Evolutionary conservation across 108 stramenopile genomes (phyloP).

Genomic region (Nitzschia sp.): DNA sequence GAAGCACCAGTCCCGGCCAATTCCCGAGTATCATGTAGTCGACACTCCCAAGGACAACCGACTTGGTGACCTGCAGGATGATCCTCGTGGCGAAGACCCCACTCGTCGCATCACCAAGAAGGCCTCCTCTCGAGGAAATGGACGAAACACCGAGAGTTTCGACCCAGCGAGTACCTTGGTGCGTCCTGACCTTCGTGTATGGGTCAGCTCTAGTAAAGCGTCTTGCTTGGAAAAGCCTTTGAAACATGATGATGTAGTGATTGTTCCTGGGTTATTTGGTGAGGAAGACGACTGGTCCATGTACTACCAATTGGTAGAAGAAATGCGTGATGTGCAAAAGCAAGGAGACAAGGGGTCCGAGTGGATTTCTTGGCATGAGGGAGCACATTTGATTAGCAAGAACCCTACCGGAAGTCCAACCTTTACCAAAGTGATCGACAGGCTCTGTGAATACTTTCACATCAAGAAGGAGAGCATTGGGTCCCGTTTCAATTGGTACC

Average conservation of each 20-base stretch:
- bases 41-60: conserved; percentile 33
- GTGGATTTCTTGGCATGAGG: conserved; percentile 85
- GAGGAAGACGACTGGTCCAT: conserved; percentile 64
- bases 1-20: not conserved
- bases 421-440: conserved; percentile 57
- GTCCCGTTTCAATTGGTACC: conserved; percentile 87
- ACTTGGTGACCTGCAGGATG: conserved; percentile 27
- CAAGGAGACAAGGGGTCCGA: conserved; percentile 38
- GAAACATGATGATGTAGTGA: conserved; percentile 87
- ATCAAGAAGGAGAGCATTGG: conserved; percentile 51
- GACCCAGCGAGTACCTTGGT: conserved; percentile 74
- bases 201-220: conserved; percentile 33
- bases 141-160: conserved; percentile 72
- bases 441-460: conserved; percentile 73
- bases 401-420: conserved; percentile 62
- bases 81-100: conserved; percentile 57
- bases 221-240: conserved; percentile 38
- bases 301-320: conserved; percentile 76
- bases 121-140: conserved; percentile 42
- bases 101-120: conserved; percentile 53
- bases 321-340: conserved; percentile 62
- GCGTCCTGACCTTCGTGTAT: conserved; percentile 66
- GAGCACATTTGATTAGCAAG: conserved; percentile 77
- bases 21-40: conserved; percentile 11
- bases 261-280: conserved; percentile 85